Evolutionary conservation across 176 grass and related monocot genomes (phyloP).

Genomic region (Oryza glaberrima): DNA sequence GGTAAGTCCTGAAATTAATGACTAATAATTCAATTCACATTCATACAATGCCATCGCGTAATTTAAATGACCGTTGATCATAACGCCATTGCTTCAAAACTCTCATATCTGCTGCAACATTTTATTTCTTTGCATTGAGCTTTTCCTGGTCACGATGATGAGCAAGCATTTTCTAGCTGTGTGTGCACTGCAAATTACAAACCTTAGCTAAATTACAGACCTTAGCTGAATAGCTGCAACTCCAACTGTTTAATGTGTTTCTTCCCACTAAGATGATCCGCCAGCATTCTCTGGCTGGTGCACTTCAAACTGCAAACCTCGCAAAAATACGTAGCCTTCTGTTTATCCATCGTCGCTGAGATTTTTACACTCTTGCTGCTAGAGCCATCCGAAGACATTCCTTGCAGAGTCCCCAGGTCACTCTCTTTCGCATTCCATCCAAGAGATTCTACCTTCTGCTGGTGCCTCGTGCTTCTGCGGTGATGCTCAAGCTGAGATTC

Average conservation of each 20-base stretch:
- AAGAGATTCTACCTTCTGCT: no score
- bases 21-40: background rate
- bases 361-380: no score
- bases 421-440: no score
- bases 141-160: constrained; percentile 20
- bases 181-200: constrained; percentile 38
- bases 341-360: background rate
- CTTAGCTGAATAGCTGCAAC: no score
- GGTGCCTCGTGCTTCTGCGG: no score
- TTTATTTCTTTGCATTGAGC: background rate
- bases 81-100: background rate
- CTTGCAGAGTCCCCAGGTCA: no score
- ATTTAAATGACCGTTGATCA: background rate
- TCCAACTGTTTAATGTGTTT: no score
- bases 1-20: background rate
- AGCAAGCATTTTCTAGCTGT: constrained; percentile 23
- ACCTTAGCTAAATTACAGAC: background rate
- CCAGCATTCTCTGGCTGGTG: no score
- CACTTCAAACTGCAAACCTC: background rate
- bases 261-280: no score
- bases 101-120: background rate
- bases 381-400: background rate
- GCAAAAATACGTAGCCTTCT: background rate
- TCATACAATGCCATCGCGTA: background rate
- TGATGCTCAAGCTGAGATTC: no score